Evolutionary conservation across 805 yeast genomes (phyloP), one percentile per base, ranked within the genome.

Genomic region (Diddensiella caesifluorescens): DNA sequence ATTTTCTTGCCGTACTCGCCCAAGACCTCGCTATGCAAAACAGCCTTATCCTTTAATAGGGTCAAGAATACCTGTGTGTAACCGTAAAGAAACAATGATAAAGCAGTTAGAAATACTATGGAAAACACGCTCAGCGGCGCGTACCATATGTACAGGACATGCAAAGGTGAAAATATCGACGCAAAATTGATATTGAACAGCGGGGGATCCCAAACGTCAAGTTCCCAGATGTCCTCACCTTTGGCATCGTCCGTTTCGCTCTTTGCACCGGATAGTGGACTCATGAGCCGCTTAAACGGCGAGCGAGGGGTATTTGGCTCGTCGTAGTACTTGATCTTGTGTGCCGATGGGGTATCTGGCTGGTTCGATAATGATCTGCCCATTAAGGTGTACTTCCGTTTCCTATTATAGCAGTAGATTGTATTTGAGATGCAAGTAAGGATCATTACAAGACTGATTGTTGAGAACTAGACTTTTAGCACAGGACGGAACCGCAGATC

Each of bases 171-270:
- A 48, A 77, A 78, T 1, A 74, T 59, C 2, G 75, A 65, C 22
- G 74, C 68, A 2, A 82, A 50, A 36, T 66, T 61, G 4, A 81
- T 63, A 23, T 69, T 69, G 55, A 80, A 79, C 48, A 67, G 67
- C 0, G 81, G 70, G 0, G 90, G 90, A 32, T 68, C 66, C 94
- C 94, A 83, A 38, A 81, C 72, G 15, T 62, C 63, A 31, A 83
- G 57, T 44, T 75, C 73, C 76, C 82, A 81, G 1, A 50, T 27
- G 10, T 54, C 50, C 6, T 47, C 50, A 4, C 21, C 31, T 22
- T 32, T 25, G 9, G 20, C 30, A 5, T 40, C 39, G 12, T 36
- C 27, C 5, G 42, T n/a, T 9, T n/a, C 25, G 5, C 16, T 29
- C 27, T n/a, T 21, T 28, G 16, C 15, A 18, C 35, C 13, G 21